A percentile compares a stretch with the other conserved stretches of the same genome.
Conservation (phyloP, 441 rosid species). For the Capsella rubella region DNA sequence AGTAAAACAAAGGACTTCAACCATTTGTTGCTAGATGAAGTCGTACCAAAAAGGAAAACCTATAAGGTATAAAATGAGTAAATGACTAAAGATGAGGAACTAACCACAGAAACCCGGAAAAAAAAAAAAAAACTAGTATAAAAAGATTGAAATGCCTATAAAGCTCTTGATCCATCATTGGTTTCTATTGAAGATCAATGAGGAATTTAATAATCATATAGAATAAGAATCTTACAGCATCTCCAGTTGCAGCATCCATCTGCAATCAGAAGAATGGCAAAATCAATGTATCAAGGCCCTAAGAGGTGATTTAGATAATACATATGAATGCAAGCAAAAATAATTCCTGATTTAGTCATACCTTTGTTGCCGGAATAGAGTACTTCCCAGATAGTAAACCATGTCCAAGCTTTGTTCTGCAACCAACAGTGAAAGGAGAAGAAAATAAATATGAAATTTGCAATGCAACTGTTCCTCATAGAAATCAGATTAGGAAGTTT, state of each 20-base stretch:
- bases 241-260: conserved; percentile 43
- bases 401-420: conserved; percentile 94
- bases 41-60: not conserved
- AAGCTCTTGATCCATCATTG: conserved; percentile 15
- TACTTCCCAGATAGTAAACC: conserved; percentile 95
- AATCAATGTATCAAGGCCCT: conserved; percentile 30
- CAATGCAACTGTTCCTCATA: conserved; percentile 14
- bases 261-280: conserved; percentile 32
- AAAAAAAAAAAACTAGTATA: not conserved
- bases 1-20: conserved; percentile 13
- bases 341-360: conserved; percentile 38
- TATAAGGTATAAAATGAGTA: not conserved
- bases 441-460: conserved; percentile 29
- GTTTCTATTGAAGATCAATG: not conserved
- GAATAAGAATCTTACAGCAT: conserved; percentile 59
- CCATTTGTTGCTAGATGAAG: conserved; percentile 2
- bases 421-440: conserved; percentile 39
- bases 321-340: conserved; percentile 25
- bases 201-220: conserved; percentile 21
- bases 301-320: conserved; percentile 33
- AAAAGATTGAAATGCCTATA: conserved; percentile 11
- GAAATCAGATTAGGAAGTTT: not conserved
- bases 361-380: conserved; percentile 78
- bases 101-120: conserved; percentile 2
- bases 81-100: conserved; percentile 23